Percentiles rank a stretch among this genome's conserved stretches.
Conservation (phyloP, 2,329 filamentous ascomycete species). For the Cordyceps javanica region DNA sequence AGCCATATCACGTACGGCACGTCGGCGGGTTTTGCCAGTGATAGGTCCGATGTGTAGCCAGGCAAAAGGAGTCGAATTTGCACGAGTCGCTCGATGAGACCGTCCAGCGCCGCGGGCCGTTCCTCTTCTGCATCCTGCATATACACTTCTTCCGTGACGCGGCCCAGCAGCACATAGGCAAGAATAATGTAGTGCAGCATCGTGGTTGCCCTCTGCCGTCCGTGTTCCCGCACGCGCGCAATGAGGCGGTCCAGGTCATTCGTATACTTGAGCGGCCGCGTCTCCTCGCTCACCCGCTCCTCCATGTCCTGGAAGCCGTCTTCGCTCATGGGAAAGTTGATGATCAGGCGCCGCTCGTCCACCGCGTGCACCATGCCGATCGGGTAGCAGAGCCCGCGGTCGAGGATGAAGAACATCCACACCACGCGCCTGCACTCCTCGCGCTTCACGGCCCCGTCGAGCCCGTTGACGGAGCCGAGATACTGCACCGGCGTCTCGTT, state of each 20-base stretch:
- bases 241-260: slow-evolving; percentile 17
- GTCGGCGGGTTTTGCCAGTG: slow-evolving; percentile 15
- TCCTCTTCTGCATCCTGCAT: slow-evolving; percentile 13
- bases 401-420: slow-evolving; percentile 21
- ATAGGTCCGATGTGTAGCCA: slow-evolving; percentile 18
- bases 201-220: slow-evolving; percentile 10
- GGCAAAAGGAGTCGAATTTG: slow-evolving; percentile 20
- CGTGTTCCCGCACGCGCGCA: slow-evolving; percentile 13
- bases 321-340: slow-evolving; percentile 20
- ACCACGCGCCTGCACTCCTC: slow-evolving; percentile 19
- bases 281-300: neutral
- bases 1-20: slow-evolving; percentile 19
- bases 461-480: slow-evolving; percentile 8
- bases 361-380: slow-evolving; percentile 20
- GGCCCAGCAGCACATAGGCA: slow-evolving; percentile 18
- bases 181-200: slow-evolving; percentile 20
- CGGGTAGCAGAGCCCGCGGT: slow-evolving; percentile 21
- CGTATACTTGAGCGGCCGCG: slow-evolving; percentile 7
- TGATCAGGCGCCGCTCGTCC: slow-evolving; percentile 19
- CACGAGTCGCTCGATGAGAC: slow-evolving; percentile 14
- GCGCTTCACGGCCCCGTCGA: slow-evolving; percentile 15
- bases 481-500: slow-evolving; percentile 8
- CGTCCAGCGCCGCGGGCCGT: slow-evolving; percentile 12
- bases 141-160: slow-evolving; percentile 18
- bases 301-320: slow-evolving; percentile 14